phyloP scores from a whole-genome alignment of 1,284 basidiomycete genomes.

The Xerocomus cyaneibrunnescens region DNA sequence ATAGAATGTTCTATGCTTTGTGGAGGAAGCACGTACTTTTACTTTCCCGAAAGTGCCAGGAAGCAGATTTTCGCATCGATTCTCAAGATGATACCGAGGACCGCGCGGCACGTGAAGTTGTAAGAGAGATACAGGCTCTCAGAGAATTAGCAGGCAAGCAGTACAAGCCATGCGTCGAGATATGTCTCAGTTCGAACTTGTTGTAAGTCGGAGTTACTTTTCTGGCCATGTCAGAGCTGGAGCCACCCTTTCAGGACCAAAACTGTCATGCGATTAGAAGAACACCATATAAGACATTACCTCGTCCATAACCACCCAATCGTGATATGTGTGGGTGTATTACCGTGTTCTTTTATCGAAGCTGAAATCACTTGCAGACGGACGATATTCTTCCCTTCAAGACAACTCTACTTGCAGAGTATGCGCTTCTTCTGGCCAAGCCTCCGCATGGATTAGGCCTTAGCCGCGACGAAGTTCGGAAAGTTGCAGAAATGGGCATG shows the following conservation, averaged over 20 bases:
- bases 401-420: slow-evolving; percentile 70
- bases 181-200: slow-evolving; percentile 81
- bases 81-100: slow-evolving; percentile 16
- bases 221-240: not conserved
- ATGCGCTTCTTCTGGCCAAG: slow-evolving; percentile 70
- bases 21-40: slow-evolving; percentile 29
- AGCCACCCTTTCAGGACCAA: slow-evolving; percentile 51
- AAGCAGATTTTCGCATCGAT: slow-evolving; percentile 11
- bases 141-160: slow-evolving; percentile 11
- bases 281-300: slow-evolving; percentile 72
- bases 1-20: slow-evolving; percentile 25
- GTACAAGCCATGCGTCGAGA: slow-evolving; percentile 68
- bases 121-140: slow-evolving; percentile 27
- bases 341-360: not conserved
- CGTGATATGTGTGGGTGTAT: slow-evolving; percentile 65
- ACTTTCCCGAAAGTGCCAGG: slow-evolving; percentile 20
- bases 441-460: slow-evolving; percentile 70
- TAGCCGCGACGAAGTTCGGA: slow-evolving; percentile 52
- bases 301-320: slow-evolving; percentile 65
- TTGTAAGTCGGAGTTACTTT: slow-evolving; percentile 44
- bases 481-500: slow-evolving; percentile 64
- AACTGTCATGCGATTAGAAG: slow-evolving; percentile 61
- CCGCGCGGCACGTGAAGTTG: slow-evolving; percentile 26
- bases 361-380: slow-evolving; percentile 48
- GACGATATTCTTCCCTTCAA: slow-evolving; percentile 78